Conservation (phyloP, 1,284 basidiomycete species). For the Cryptococcus sp. region DNA sequence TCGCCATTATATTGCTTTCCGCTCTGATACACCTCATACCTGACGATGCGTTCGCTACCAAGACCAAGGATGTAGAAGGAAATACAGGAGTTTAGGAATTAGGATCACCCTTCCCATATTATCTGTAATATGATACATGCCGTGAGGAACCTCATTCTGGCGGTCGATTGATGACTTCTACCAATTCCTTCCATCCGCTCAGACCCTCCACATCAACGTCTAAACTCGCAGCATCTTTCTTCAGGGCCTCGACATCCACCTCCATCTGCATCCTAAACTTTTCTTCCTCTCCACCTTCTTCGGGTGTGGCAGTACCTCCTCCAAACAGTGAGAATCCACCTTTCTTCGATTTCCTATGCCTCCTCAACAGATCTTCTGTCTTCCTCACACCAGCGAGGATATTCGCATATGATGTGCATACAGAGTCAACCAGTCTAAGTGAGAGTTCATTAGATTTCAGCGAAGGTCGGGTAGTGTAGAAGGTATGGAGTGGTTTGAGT, state of each 20-base stretch:
- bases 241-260: constrained; percentile 76
- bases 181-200: constrained; percentile 42
- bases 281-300: constrained; percentile 59
- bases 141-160: constrained; percentile 18
- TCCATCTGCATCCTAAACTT: constrained; percentile 76
- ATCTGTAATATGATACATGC: background rate
- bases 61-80: background rate
- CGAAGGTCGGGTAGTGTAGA: constrained; percentile 60
- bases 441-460: constrained; percentile 59
- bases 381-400: constrained; percentile 77
- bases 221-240: constrained; percentile 63
- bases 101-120: background rate
- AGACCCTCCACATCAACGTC: constrained; percentile 61
- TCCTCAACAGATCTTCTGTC: constrained; percentile 77
- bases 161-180: constrained; percentile 34
- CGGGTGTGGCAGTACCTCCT: constrained; percentile 30
- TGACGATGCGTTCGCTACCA: background rate
- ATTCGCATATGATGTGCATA: constrained; percentile 57
- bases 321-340: constrained; percentile 65
- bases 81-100: background rate
- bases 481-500: constrained; percentile 72
- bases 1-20: constrained; percentile 2
- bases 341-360: constrained; percentile 79
- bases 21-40: constrained; percentile 2
- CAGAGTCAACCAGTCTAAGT: constrained; percentile 65